Percentiles rank a stretch among this genome's conserved stretches.
phyloP scores from a whole-genome alignment of 192 early-diverging fungal genomes.

The Umbelopsis sp. region DNA sequence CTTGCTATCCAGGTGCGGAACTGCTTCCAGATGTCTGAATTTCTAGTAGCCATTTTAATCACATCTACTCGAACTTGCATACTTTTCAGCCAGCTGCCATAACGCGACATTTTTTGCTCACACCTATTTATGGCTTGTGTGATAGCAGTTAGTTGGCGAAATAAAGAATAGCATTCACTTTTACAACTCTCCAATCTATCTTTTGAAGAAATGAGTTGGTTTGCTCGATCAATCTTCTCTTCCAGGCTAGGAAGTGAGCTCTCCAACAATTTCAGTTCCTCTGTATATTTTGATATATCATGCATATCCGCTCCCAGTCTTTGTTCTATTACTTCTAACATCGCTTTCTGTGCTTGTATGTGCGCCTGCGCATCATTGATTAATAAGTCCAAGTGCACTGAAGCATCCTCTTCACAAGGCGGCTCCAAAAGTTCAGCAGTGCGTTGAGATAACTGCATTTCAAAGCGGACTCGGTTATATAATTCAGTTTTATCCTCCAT shows the following conservation, averaged over 20 bases:
- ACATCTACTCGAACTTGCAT: slow-evolving; percentile 2
- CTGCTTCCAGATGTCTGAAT: neutral
- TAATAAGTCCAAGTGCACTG: neutral
- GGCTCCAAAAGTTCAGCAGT: neutral
- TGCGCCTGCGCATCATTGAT: neutral
- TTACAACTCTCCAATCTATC: neutral
- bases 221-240: neutral
- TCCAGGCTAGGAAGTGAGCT: neutral
- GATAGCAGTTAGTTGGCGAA: neutral
- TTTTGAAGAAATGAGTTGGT: neutral
- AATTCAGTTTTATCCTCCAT: neutral
- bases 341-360: slow-evolving; percentile 2
- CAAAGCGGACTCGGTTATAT: slow-evolving; percentile 14
- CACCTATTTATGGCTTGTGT: neutral
- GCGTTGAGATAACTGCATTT: slow-evolving; percentile 12
- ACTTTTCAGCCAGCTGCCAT: neutral
- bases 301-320: neutral
- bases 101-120: slow-evolving; percentile 7
- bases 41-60: neutral
- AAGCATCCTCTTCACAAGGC: neutral
- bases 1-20: neutral
- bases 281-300: neutral
- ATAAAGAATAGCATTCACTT: neutral
- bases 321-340: neutral
- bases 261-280: neutral